Percentiles rank a stretch among this genome's conserved stretches.
phyloP scores from a whole-genome alignment of 2,329 filamentous ascomycete genomes.

The Pezicula rhizophila region DNA sequence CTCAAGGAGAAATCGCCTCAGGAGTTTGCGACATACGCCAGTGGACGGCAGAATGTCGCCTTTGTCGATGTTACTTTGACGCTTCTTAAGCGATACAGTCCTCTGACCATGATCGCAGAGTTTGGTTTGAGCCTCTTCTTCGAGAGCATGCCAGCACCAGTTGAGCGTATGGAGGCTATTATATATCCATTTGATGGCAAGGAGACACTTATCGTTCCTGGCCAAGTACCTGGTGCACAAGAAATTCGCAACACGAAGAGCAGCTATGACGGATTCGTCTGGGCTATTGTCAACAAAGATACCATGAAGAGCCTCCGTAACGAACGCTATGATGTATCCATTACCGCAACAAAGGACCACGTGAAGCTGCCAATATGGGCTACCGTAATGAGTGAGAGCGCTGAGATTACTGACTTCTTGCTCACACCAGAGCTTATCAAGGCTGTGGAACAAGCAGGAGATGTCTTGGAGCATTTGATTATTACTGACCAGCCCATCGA shows the following conservation, averaged over 20 bases:
- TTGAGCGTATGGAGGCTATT: constrained; percentile 69
- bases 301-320: constrained; percentile 84
- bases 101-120: constrained; percentile 62
- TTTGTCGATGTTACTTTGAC: constrained; percentile 82
- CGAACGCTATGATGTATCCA: constrained; percentile 87
- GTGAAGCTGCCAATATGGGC: constrained; percentile 83
- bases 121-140: constrained; percentile 67
- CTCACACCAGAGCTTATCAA: constrained; percentile 83
- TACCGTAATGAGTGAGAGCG: constrained; percentile 94
- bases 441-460: constrained; percentile 72
- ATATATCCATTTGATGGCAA: constrained; percentile 89
- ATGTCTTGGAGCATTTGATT: constrained; percentile 79
- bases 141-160: constrained; percentile 64
- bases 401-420: constrained; percentile 83
- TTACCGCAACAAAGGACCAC: constrained; percentile 91
- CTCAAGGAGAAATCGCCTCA: constrained; percentile 83
- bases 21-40: constrained; percentile 82
- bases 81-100: constrained; percentile 83
- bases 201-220: constrained; percentile 71
- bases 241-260: constrained; percentile 57
- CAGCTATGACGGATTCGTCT: constrained; percentile 85
- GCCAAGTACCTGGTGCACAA: constrained; percentile 49
- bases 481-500: constrained; percentile 85
- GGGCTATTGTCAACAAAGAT: constrained; percentile 92
- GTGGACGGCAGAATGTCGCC: constrained; percentile 86